Base-by-base conservation (phyloP, 768 basidiomycete genomes). In the Kwoniella botswanensis region DNA sequence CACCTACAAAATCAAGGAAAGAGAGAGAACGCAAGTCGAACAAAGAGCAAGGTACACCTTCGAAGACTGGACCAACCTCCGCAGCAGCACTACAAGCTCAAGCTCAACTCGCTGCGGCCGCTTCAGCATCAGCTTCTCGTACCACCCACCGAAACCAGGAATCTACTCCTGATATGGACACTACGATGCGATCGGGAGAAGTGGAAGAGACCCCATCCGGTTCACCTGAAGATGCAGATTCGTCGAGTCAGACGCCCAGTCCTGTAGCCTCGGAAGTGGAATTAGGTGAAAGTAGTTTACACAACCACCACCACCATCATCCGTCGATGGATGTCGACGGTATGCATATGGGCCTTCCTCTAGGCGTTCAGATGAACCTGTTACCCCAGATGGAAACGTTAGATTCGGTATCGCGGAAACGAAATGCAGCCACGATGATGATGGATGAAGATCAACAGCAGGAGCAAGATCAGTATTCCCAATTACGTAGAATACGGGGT, bases 1-100 rank as follows among this genome's bases (percentile, higher is more conserved):
- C 88, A 29, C 86, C 92, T 57, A 73, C 77, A 1, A 81, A 82
- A 62, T 74, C 78, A 15, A 84, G 82, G 70, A 84, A 84, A 65
- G 80, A 83, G 15, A 79, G 76, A 42, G 76, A 76, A 29, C 59
- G 63, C 22, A 76, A 79, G 57, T 57, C 70, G 3, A 62, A 59
- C 26, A 80, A 80, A 71, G 77, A 78, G 13, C 70, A 50, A 6
- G 66, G 54, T 4, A 76, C 80, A 15, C 76, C 78, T 3, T 43
- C 58, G 18, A 79, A 76, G 46, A 77, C 78, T 35, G 76, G 75
- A 4, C 75, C 80, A 2, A 74, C 72, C 13, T 77, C 76, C 4
- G 76, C 75, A n/a, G 78, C 78, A 0, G 79, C 79, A 46, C 73
- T 80, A 1, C 75, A 75, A 64, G 76, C 78, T 24, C 78, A 81